A percentile compares a stretch with the other conserved stretches of the same genome.
Evolutionary conservation across 768 basidiomycete genomes (phyloP).

Genomic region (Fistulinella prunicolor): DNA sequence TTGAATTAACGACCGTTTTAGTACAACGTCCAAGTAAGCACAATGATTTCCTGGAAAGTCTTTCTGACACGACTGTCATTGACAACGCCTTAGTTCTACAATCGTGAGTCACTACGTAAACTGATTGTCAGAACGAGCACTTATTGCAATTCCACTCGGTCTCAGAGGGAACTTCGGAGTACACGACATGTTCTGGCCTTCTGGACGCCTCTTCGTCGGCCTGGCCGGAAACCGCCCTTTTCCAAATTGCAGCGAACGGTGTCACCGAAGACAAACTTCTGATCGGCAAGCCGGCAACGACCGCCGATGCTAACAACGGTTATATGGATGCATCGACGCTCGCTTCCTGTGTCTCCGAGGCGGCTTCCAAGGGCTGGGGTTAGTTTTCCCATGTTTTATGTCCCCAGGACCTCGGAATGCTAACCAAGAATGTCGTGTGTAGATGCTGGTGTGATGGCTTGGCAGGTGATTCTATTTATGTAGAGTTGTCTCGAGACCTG

Average conservation of each 20-base stretch:
- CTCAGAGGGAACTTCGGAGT: slow-evolving; percentile 37
- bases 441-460: slow-evolving; percentile 40
- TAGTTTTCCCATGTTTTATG: slow-evolving; percentile 29
- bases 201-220: slow-evolving; percentile 37
- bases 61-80: background rate
- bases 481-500: background rate
- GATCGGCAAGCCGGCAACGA: slow-evolving; percentile 67
- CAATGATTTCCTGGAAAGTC: background rate
- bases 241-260: slow-evolving; percentile 51
- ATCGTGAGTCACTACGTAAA: slow-evolving; percentile 16
- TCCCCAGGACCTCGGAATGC: background rate
- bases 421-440: background rate
- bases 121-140: background rate
- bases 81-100: slow-evolving; percentile 20
- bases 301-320: slow-evolving; percentile 51
- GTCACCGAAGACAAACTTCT: slow-evolving; percentile 63
- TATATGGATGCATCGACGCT: slow-evolving; percentile 56
- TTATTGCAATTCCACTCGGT: background rate
- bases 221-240: slow-evolving; percentile 45
- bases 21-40: slow-evolving; percentile 39
- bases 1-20: background rate
- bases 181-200: slow-evolving; percentile 38
- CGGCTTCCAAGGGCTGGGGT: slow-evolving; percentile 65
- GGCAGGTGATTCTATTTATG: slow-evolving; percentile 31
- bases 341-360: slow-evolving; percentile 58